Percentiles rank a stretch among this genome's conserved stretches.
These are phyloP conservation scores for Nitzschia palea DNA, from an alignment of 108 stramenopile species.

Conservation along the genomic window DNA sequence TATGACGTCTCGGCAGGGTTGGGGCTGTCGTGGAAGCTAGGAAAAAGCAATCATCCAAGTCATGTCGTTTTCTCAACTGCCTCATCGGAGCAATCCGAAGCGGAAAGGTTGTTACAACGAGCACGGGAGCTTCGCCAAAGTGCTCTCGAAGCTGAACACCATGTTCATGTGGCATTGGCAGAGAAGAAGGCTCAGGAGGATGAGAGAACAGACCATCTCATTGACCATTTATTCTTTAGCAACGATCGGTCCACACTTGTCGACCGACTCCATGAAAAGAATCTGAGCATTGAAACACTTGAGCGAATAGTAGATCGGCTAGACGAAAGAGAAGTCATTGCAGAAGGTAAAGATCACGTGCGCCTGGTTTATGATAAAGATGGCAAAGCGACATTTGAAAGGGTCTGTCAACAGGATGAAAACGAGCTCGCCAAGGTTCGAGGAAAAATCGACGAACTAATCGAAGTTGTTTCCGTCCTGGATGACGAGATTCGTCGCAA, in stretches of 20 bases:
- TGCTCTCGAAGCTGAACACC: constrained; percentile 10
- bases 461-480: constrained; percentile 6
- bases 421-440: constrained; percentile 1
- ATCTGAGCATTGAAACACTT: constrained; percentile 16
- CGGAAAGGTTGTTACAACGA: constrained; percentile 5
- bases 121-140: constrained; percentile 17
- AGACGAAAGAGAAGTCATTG: constrained; percentile 13
- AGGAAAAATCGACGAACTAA: not conserved
- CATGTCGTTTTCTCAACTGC: not conserved
- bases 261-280: constrained; percentile 6
- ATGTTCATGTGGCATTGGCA: constrained; percentile 6
- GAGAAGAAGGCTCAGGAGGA: constrained; percentile 17
- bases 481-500: constrained; percentile 12
- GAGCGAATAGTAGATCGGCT: constrained; percentile 23
- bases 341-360: constrained; percentile 17
- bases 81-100: constrained; percentile 18
- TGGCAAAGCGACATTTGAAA: constrained; percentile 2
- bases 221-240: constrained; percentile 9
- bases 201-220: not conserved
- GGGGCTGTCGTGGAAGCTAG: not conserved
- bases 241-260: not conserved
- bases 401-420: not conserved
- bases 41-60: not conserved
- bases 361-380: not conserved
- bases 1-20: not conserved